Conservation (phyloP, 2,329 filamentous ascomycete genomes). For the Emergomyces pasteurianus region DNA sequence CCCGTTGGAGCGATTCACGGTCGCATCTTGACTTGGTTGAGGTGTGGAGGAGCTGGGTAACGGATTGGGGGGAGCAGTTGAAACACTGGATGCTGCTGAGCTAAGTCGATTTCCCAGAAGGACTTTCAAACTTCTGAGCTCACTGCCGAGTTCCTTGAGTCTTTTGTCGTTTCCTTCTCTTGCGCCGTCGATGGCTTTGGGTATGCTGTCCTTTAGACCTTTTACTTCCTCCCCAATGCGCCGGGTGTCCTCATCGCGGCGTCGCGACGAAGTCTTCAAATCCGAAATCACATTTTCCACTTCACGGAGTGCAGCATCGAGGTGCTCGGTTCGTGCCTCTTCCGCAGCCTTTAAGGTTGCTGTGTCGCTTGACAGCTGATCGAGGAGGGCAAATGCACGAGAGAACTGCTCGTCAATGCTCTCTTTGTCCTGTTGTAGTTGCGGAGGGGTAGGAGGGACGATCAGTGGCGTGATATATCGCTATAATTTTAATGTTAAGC, state of each 20-base stretch:
- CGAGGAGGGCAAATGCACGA: slow-evolving; percentile 78
- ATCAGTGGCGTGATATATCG: slow-evolving; percentile 87
- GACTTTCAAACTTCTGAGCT: slow-evolving; percentile 86
- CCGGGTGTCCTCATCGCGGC: slow-evolving; percentile 77
- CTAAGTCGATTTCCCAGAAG: slow-evolving; percentile 57
- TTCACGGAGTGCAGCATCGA: slow-evolving; percentile 71
- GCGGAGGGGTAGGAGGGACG: slow-evolving; percentile 83
- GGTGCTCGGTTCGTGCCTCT: slow-evolving; percentile 65
- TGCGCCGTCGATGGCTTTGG: slow-evolving; percentile 76
- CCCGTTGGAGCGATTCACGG: slow-evolving; percentile 17
- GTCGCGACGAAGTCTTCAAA: slow-evolving; percentile 66
- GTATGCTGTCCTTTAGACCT: slow-evolving; percentile 70
- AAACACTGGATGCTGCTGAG: slow-evolving; percentile 20
- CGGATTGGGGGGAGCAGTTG: slow-evolving; percentile 20
- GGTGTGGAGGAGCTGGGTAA: slow-evolving; percentile 15
- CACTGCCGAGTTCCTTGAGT: slow-evolving; percentile 71
- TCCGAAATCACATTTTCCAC: slow-evolving; percentile 73
- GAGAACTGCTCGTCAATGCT: slow-evolving; percentile 88
- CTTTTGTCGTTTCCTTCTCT: slow-evolving; percentile 71
- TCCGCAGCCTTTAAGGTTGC: slow-evolving; percentile 78
- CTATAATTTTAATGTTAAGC: slow-evolving; percentile 29
- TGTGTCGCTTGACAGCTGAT: slow-evolving; percentile 86
- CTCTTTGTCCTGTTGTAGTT: slow-evolving; percentile 87
- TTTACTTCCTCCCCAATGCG: slow-evolving; percentile 78
- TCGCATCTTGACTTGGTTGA: slow-evolving; percentile 14